Conservation (phyloP, 345 rosid genomes). For the Acer yangbiense region DNA sequence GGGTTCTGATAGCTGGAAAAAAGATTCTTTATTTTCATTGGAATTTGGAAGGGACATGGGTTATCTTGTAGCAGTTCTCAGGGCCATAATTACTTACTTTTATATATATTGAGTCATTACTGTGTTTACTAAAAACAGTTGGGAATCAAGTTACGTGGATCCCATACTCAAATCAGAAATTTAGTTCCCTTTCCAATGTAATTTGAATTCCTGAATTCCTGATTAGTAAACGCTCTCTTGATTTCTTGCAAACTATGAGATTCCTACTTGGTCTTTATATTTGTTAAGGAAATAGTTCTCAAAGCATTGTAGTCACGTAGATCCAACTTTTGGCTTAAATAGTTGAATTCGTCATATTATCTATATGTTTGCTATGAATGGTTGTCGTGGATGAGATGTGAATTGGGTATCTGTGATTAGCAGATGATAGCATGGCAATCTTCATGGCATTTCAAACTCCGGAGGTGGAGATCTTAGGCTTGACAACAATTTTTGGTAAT, state of each 20-base stretch:
- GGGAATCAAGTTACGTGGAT: no score
- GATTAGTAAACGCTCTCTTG: no score
- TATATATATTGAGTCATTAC: no score
- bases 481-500: slow-evolving; percentile 92
- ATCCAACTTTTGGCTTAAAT: background rate
- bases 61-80: no score
- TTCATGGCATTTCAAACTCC: slow-evolving; percentile 94
- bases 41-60: background rate
- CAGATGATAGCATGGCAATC: slow-evolving; percentile 96
- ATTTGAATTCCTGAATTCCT: no score
- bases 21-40: background rate
- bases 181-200: background rate
- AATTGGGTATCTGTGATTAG: slow-evolving; percentile 1
- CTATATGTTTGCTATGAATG: background rate
- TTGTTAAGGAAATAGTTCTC: background rate
- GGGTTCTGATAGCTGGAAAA: background rate
- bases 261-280: background rate
- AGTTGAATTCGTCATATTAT: background rate
- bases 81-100: no score
- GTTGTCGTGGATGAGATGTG: background rate
- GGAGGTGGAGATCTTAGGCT: slow-evolving; percentile 69
- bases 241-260: background rate
- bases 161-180: no score
- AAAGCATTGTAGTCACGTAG: background rate
- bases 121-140: background rate